Evolutionary conservation across 208 protist genomes (phyloP).

Genomic region (Leishmania tarentolae): DNA sequence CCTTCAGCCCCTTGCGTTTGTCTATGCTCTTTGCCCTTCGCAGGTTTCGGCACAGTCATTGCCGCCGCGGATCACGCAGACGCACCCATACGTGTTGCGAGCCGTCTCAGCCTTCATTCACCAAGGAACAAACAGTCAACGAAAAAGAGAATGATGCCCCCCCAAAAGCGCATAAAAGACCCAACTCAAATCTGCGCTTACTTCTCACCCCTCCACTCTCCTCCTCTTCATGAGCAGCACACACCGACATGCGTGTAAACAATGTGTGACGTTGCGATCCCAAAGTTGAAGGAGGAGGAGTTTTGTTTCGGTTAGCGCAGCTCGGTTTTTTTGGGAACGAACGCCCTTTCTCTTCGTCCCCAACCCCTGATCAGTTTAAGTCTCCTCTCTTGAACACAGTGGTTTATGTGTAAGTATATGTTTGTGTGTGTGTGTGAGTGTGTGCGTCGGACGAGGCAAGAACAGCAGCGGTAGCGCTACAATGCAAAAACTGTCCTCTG

Average conservation of each 20-base stretch:
- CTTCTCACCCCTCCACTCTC: background rate
- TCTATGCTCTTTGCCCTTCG: background rate
- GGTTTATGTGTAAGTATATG: background rate
- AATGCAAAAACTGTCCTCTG: background rate
- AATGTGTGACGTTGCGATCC: background rate
- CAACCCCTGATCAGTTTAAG: background rate
- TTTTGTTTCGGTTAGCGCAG: background rate
- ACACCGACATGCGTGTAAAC: background rate
- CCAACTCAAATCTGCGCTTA: background rate
- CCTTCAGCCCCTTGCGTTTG: background rate
- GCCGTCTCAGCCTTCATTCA: background rate
- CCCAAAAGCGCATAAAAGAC: background rate
- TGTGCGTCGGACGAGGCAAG: too few relatives aligned
- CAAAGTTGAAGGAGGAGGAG: background rate
- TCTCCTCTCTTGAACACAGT: background rate
- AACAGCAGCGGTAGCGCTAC: background rate
- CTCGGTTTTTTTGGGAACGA: background rate
- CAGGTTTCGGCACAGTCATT: background rate
- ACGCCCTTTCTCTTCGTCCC: background rate
- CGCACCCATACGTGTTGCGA: background rate
- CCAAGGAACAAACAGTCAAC: background rate
- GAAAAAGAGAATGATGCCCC: background rate
- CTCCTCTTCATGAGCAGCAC: background rate
- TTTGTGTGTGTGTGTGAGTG: background rate
- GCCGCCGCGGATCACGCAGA: background rate